A percentile compares a stretch with the other conserved stretches of the same genome.
Conservation (phyloP, 2,329 filamentous ascomycete genomes). For the Arthrobotrys sinensis region DNA sequence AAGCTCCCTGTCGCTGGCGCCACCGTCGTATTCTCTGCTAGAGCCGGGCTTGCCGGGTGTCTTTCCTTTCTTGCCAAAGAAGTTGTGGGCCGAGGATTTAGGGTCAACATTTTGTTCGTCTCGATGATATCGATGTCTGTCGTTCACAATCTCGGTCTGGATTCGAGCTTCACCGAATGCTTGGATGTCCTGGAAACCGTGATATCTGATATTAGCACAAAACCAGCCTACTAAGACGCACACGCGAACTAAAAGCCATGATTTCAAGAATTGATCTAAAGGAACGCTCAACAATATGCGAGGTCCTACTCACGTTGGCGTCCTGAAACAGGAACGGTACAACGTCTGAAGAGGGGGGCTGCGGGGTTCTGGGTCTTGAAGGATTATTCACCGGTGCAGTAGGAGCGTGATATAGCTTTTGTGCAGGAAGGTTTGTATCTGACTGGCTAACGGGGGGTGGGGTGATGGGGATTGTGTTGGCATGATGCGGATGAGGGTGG, state of each 20-base stretch:
- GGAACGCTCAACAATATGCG: constrained; percentile 23
- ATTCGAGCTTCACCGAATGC: constrained; percentile 84
- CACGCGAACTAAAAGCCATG: constrained; percentile 13
- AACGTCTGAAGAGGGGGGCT: constrained; percentile 86
- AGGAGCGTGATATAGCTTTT: constrained; percentile 66
- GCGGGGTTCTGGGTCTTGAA: constrained; percentile 81
- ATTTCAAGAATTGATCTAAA: constrained; percentile 24
- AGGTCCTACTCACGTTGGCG: constrained; percentile 75
- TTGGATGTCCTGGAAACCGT: constrained; percentile 76
- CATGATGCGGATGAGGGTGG: constrained; percentile 83
- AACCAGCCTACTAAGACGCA: not conserved
- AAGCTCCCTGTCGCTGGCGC: constrained; percentile 67
- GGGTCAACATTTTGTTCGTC: constrained; percentile 69
- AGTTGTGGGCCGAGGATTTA: constrained; percentile 74
- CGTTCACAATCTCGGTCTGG: constrained; percentile 77
- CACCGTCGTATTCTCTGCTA: constrained; percentile 80
- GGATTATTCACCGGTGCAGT: constrained; percentile 80
- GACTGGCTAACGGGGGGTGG: constrained; percentile 67
- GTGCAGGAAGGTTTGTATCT: constrained; percentile 65
- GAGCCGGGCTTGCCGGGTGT: constrained; percentile 69
- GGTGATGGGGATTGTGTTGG: constrained; percentile 79
- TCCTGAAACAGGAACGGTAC: constrained; percentile 98
- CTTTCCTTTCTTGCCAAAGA: constrained; percentile 76
- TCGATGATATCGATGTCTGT: constrained; percentile 76
- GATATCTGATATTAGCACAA: constrained; percentile 21